These are phyloP conservation scores for Nakazawaea laoshanensis DNA, from an alignment of 805 yeast species.

Conservation along the genomic window DNA sequence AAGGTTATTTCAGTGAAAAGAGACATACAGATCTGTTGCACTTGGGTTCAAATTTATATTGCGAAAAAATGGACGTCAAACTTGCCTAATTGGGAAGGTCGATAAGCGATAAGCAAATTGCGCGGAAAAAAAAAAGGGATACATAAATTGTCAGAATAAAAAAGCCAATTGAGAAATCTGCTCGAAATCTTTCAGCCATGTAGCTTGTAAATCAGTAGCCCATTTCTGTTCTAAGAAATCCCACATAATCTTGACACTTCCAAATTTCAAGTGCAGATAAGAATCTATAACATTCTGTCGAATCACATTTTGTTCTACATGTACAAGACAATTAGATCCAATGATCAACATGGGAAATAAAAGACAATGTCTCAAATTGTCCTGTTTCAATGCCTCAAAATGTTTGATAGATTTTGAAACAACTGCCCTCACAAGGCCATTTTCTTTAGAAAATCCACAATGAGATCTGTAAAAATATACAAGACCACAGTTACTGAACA, in stretches of 20 bases:
- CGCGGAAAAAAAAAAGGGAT: not conserved
- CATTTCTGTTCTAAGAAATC: conserved; percentile 15
- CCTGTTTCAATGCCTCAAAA: conserved; percentile 4
- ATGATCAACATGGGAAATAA: conserved; percentile 17
- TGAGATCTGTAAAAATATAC: conserved; percentile 16
- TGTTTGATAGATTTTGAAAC: conserved; percentile 13
- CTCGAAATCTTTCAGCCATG: conserved; percentile 2
- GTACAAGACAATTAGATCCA: conserved; percentile 16
- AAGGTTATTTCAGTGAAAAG: conserved; percentile 30
- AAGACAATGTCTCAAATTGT: conserved; percentile 17
- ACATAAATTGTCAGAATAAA: conserved; percentile 1
- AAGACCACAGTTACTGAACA: conserved; percentile 17
- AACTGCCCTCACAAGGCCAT: conserved; percentile 11
- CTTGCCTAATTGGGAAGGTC: conserved; percentile 6
- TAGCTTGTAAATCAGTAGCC: conserved; percentile 3
- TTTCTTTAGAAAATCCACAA: conserved; percentile 5
- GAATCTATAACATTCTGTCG: conserved; percentile 11
- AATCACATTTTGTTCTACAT: conserved; percentile 12
- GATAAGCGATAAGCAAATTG: not conserved
- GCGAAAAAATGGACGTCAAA: not conserved
- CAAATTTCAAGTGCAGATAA: conserved; percentile 15
- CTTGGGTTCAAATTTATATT: not conserved
- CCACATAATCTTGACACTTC: conserved; percentile 13
- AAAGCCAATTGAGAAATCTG: conserved; percentile 2
- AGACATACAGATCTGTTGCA: conserved; percentile 1